Conservation (phyloP, 768 basidiomycete genomes). For the Russula sp. region DNA sequence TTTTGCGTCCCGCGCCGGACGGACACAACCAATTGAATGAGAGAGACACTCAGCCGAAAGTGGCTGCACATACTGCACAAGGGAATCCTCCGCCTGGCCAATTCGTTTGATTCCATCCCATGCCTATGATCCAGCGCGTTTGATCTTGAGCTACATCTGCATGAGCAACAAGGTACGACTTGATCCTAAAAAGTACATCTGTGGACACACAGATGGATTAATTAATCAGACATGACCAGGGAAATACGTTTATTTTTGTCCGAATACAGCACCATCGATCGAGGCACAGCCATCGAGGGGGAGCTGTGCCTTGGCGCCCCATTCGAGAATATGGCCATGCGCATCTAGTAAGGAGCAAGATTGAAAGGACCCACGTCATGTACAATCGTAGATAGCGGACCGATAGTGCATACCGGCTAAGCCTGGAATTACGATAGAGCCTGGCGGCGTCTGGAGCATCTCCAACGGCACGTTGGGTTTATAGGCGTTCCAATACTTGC, state of each 20-base stretch:
- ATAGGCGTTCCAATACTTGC: slow-evolving; percentile 33
- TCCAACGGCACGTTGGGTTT: slow-evolving; percentile 34
- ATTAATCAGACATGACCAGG: slow-evolving; percentile 7
- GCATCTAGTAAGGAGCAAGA: slow-evolving; percentile 52
- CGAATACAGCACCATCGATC: slow-evolving; percentile 48
- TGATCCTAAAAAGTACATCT: slow-evolving; percentile 66
- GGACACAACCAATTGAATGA: neutral
- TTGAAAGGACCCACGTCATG: slow-evolving; percentile 10
- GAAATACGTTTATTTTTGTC: no score
- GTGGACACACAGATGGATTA: slow-evolving; percentile 7
- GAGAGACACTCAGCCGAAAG: neutral
- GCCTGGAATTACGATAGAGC: slow-evolving; percentile 66
- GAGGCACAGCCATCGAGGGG: slow-evolving; percentile 57
- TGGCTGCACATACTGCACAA: slow-evolving; percentile 51
- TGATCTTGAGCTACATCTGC: slow-evolving; percentile 54
- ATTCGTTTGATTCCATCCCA: slow-evolving; percentile 93
- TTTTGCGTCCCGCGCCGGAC: slow-evolving; percentile 33
- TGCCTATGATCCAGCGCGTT: slow-evolving; percentile 72
- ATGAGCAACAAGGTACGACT: slow-evolving; percentile 53
- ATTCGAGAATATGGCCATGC: slow-evolving; percentile 73
- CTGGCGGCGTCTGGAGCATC: slow-evolving; percentile 31
- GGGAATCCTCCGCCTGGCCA: slow-evolving; percentile 63
- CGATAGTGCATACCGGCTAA: slow-evolving; percentile 51
- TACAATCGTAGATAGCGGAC: neutral
- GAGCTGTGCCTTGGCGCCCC: slow-evolving; percentile 69